These are phyloP conservation scores for Clonostachys chloroleuca DNA, from an alignment of 2,329 filamentous ascomycete genomes.

Conservation along the genomic window DNA sequence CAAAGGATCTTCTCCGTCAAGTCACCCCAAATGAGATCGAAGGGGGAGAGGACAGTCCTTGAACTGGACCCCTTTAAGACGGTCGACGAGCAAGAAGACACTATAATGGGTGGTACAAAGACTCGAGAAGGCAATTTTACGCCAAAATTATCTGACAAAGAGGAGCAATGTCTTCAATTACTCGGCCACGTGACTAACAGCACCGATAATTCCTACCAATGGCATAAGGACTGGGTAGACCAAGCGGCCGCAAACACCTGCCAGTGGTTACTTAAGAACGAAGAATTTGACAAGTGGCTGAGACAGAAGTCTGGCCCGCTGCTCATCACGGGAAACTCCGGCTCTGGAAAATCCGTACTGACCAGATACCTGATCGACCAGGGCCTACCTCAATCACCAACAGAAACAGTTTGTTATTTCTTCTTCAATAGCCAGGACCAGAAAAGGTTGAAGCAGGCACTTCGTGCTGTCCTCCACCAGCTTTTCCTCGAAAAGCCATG, in stretches of 20 bases:
- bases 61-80: neutral
- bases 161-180: conserved; percentile 7
- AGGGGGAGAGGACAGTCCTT: neutral
- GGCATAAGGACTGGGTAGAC: conserved; percentile 7
- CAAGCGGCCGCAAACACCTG: conserved; percentile 8
- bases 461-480: conserved; percentile 34
- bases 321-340: conserved; percentile 29
- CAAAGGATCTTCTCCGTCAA: conserved; percentile 8
- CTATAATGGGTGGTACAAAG: neutral
- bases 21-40: neutral
- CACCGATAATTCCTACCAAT: conserved; percentile 14
- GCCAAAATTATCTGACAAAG: conserved; percentile 1
- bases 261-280: conserved; percentile 22
- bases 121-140: neutral
- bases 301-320: conserved; percentile 15
- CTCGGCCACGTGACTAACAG: conserved; percentile 4
- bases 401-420: conserved; percentile 29
- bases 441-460: conserved; percentile 21
- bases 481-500: conserved; percentile 20
- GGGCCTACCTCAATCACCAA: conserved; percentile 7
- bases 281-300: conserved; percentile 20
- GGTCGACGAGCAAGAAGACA: neutral
- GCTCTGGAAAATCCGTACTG: conserved; percentile 30
- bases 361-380: conserved; percentile 23
- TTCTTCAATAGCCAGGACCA: conserved; percentile 35